Percentiles rank a stretch among this genome's conserved stretches.
phyloP scores from a whole-genome alignment of 2,329 filamentous ascomycete genomes.

The Diaporthe vexans region DNA sequence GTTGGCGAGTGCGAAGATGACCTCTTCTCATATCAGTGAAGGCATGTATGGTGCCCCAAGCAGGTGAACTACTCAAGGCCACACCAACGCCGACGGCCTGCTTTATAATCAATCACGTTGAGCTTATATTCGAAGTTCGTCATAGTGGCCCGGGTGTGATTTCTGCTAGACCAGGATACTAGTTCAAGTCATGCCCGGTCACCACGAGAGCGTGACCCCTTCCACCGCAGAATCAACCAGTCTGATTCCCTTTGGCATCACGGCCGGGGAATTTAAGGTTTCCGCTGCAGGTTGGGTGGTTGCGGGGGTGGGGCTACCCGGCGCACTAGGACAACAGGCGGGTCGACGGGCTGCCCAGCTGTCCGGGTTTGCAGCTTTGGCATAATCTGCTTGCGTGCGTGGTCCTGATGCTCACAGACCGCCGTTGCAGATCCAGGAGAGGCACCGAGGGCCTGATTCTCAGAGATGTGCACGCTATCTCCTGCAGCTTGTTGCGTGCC shows the following conservation, averaged over 20 bases:
- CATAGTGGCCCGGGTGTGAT: background rate
- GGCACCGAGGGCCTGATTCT: background rate
- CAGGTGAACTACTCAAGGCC: background rate
- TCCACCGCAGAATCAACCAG: background rate
- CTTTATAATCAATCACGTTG: too few relatives aligned
- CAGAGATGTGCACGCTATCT: too few relatives aligned
- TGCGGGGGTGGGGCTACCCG: slow-evolving; percentile 27
- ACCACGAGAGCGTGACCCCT: background rate
- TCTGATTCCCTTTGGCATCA: background rate
- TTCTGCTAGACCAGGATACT: background rate
- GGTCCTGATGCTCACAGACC: background rate
- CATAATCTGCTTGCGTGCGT: too few relatives aligned
- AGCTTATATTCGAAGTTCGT: background rate
- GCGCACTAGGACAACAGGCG: background rate
- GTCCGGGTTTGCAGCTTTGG: background rate
- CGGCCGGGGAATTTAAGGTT: background rate
- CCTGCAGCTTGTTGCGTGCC: too few relatives aligned
- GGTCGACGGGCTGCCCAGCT: background rate
- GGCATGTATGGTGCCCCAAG: background rate
- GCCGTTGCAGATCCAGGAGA: background rate
- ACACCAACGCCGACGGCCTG: too few relatives aligned
- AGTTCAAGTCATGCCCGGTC: background rate
- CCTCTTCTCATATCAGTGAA: too few relatives aligned
- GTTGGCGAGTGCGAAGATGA: too few relatives aligned
- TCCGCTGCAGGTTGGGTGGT: slow-evolving; percentile 14